These are phyloP conservation scores for Trifolium fragiferum DNA, from an alignment of 306 rosid genomes.

Conservation along the genomic window DNA sequence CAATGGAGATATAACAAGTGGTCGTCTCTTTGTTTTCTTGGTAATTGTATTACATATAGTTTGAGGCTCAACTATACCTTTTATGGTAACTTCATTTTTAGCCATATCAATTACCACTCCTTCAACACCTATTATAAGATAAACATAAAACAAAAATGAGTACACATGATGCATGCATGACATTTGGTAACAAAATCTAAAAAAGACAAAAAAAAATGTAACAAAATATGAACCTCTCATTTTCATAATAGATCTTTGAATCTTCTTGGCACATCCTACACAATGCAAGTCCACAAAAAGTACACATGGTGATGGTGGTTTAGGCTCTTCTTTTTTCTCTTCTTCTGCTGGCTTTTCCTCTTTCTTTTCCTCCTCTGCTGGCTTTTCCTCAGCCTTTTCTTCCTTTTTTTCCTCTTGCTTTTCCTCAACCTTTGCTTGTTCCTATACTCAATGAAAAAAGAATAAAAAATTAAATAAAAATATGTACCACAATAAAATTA, in stretches of 20 bases:
- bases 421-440: slow-evolving; percentile 50
- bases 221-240: slow-evolving; percentile 63
- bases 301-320: slow-evolving; percentile 75
- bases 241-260: slow-evolving; percentile 76
- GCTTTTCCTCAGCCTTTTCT: slow-evolving; percentile 32
- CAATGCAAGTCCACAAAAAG: slow-evolving; percentile 89
- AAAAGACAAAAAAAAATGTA: background rate
- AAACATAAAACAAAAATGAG: slow-evolving; percentile 6
- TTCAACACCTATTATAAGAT: slow-evolving; percentile 70
- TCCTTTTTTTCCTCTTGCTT: slow-evolving; percentile 50
- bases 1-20: slow-evolving; percentile 79
- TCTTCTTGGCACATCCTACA: slow-evolving; percentile 92
- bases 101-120: slow-evolving; percentile 71
- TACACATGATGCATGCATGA: slow-evolving; percentile 16
- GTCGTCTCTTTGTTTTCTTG: slow-evolving; percentile 74
- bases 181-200: slow-evolving; percentile 24
- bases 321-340: slow-evolving; percentile 69
- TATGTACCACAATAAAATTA: no score
- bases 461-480: background rate
- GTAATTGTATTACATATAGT: slow-evolving; percentile 66
- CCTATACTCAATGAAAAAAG: slow-evolving; percentile 34
- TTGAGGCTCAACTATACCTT: slow-evolving; percentile 91
- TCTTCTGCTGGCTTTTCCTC: slow-evolving; percentile 53
- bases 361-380: slow-evolving; percentile 48
- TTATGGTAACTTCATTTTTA: slow-evolving; percentile 86